Conservation (phyloP, 2,329 filamentous ascomycete species). For the Cordyceps pruinosa region DNA sequence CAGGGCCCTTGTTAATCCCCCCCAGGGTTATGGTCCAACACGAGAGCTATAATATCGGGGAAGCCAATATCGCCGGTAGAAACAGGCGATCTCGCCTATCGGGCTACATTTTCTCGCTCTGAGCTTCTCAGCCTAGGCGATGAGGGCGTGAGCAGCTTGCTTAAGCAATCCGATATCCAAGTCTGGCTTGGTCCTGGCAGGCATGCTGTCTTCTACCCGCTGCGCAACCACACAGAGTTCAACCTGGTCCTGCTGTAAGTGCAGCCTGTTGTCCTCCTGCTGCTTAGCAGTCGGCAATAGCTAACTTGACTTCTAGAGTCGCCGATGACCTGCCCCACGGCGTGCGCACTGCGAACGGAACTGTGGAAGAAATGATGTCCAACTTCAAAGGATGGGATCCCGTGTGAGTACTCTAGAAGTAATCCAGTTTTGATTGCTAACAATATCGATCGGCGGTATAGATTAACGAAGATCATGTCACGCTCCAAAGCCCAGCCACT, state of each 20-base stretch:
- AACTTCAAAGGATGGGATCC: neutral
- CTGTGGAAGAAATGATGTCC: neutral
- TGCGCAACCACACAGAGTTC: neutral
- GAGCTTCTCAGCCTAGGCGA: neutral
- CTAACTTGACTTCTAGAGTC: no score
- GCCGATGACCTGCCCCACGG: neutral
- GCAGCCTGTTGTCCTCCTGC: no score
- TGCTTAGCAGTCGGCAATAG: no score
- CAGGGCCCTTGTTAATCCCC: neutral
- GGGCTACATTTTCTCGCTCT: neutral
- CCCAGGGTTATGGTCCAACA: neutral
- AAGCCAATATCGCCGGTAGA: neutral
- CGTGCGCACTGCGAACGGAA: neutral
- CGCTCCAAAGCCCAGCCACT: neutral
- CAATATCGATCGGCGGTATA: no score
- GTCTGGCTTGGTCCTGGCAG: neutral
- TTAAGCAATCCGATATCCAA: neutral
- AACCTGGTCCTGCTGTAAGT: neutral
- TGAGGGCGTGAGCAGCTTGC: neutral
- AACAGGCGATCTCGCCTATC: neutral
- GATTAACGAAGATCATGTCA: neutral
- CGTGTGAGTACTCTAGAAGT: slow-evolving; percentile 13
- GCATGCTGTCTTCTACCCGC: neutral
- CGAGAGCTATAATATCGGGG: neutral
- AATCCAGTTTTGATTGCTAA: no score